Percentiles rank a stretch among this genome's conserved stretches.
These are phyloP conservation scores for Diaporthe sp. DNA, from an alignment of 2,329 filamentous ascomycete genomes.

Conservation along the genomic window DNA sequence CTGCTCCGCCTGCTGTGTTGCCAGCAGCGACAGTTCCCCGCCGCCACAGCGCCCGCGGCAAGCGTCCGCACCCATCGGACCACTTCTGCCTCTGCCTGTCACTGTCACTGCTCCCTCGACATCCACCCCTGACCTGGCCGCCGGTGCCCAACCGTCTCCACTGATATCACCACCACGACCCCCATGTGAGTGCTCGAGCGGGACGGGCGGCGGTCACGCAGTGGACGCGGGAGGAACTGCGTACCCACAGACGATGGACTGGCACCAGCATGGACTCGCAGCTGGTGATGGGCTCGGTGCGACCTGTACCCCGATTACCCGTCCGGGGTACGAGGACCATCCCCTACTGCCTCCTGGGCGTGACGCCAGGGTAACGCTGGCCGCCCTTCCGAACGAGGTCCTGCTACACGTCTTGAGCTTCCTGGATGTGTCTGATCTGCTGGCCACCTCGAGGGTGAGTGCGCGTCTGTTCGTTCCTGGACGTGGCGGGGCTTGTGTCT, in stretches of 20 bases:
- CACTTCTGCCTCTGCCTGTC: background rate
- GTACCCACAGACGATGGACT: background rate
- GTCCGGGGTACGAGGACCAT: background rate
- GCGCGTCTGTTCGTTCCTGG: slow-evolving; percentile 40
- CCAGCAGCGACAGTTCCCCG: slow-evolving; percentile 30
- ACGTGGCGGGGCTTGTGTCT: background rate
- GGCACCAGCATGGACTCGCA: slow-evolving; percentile 10
- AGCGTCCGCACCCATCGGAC: slow-evolving; percentile 7
- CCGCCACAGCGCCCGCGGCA: slow-evolving; percentile 16
- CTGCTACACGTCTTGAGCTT: slow-evolving; percentile 65
- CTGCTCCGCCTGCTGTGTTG: slow-evolving; percentile 27
- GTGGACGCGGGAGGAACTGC: background rate
- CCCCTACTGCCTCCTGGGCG: background rate
- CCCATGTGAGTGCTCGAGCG: slow-evolving; percentile 25
- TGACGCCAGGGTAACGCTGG: slow-evolving; percentile 39
- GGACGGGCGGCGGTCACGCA: background rate
- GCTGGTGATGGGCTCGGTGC: background rate
- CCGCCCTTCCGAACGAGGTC: slow-evolving; percentile 65
- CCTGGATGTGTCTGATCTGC: slow-evolving; percentile 67
- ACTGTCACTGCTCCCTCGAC: background rate
- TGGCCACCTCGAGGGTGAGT: slow-evolving; percentile 65
- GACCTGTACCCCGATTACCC: background rate
- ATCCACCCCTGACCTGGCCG: slow-evolving; percentile 17
- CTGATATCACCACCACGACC: slow-evolving; percentile 33
- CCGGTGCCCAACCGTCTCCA: slow-evolving; percentile 39